Percentiles rank a stretch among this genome's conserved stretches.
Evolutionary conservation across 179 eudicot species (phyloP).

Genomic region (Corrigiola litoralis): DNA sequence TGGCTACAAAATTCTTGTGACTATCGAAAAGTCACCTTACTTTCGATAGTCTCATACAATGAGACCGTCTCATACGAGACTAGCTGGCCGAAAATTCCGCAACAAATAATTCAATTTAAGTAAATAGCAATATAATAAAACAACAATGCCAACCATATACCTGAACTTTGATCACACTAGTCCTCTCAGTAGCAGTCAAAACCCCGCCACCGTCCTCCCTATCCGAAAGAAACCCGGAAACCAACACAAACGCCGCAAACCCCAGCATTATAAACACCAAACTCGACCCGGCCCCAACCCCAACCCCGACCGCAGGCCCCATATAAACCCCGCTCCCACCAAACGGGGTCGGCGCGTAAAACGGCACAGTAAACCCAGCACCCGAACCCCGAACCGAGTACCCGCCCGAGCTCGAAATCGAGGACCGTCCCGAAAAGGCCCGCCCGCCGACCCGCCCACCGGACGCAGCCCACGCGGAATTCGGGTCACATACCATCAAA

Average conservation of each 20-base stretch:
- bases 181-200: slow-evolving; percentile 73
- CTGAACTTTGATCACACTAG: slow-evolving; percentile 93
- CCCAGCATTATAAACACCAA: slow-evolving; percentile 56
- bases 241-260: slow-evolving; percentile 76
- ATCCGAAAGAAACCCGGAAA: slow-evolving; percentile 83
- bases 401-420: slow-evolving; percentile 40
- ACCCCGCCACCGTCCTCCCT: slow-evolving; percentile 58
- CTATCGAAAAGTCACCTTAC: too few species aligned
- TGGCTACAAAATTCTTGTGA: too few species aligned
- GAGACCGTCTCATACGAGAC: too few species aligned
- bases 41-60: too few species aligned
- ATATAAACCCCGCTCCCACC: slow-evolving; percentile 59
- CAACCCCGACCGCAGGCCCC: slow-evolving; percentile 75
- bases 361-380: slow-evolving; percentile 56
- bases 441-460: slow-evolving; percentile 83
- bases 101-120: neutral
- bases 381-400: slow-evolving; percentile 37
- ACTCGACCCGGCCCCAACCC: slow-evolving; percentile 61
- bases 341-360: slow-evolving; percentile 70
- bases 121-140: neutral
- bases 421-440: slow-evolving; percentile 43
- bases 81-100: too few species aligned
- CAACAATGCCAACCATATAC: slow-evolving; percentile 23
- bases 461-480: slow-evolving; percentile 70
- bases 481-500: slow-evolving; percentile 59